Percentiles rank a stretch among this genome's conserved stretches.
phyloP scores from a whole-genome alignment of 768 basidiomycete species.

The Amanita pallidorosea region DNA sequence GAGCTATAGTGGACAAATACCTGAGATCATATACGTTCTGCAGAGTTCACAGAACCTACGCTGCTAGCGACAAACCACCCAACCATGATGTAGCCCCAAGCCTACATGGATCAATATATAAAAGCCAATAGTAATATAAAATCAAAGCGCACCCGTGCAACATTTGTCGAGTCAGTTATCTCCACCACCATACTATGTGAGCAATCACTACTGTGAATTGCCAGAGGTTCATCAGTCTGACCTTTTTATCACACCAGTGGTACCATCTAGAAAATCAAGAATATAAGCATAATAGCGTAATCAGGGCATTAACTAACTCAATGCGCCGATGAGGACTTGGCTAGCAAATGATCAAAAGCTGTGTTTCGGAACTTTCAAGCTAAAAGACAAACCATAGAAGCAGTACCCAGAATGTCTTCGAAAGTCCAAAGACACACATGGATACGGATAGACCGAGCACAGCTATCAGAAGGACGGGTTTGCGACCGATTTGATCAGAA shows the following conservation, averaged over 20 bases:
- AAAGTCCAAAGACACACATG: constrained; percentile 69
- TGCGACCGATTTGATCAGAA: constrained; percentile 65
- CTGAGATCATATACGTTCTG: not conserved
- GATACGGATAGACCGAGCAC: constrained; percentile 52
- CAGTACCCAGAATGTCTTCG: constrained; percentile 54
- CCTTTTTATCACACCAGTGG: constrained; percentile 61
- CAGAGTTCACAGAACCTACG: constrained; percentile 1
- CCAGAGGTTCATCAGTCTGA: not conserved
- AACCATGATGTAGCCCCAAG: constrained; percentile 26
- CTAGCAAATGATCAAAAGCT: constrained; percentile 17
- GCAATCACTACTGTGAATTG: not conserved
- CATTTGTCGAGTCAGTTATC: constrained; percentile 44
- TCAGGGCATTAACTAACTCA: constrained; percentile 31
- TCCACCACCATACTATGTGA: constrained; percentile 37
- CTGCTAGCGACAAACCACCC: constrained; percentile 13
- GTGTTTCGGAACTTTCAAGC: not conserved
- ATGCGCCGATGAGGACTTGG: constrained; percentile 57
- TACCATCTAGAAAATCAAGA: constrained; percentile 26
- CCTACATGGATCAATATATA: not conserved
- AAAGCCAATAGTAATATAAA: not conserved
- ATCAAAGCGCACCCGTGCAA: constrained; percentile 25
- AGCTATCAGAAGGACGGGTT: constrained; percentile 61
- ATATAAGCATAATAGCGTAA: not conserved
- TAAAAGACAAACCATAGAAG: constrained; percentile 19
- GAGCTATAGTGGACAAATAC: not conserved